Evolutionary conservation across 257 asterid species (phyloP), one percentile per base, ranked within the genome.

Genomic region (Capsicum pubescens): DNA sequence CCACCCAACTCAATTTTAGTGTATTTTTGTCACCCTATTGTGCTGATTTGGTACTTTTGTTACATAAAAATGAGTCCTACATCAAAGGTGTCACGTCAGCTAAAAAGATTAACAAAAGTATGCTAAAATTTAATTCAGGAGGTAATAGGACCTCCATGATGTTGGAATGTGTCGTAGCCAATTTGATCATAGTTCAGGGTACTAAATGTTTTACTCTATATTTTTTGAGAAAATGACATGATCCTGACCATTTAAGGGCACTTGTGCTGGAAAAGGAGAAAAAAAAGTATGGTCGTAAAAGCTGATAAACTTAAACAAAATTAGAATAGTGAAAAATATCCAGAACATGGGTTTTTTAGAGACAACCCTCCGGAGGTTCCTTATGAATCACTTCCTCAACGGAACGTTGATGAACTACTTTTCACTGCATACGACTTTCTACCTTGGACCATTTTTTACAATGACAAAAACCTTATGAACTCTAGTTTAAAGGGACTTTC

Each of bases 311-410:
- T 32, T 32, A 35, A 32, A 35, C 19, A 12, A 7, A 13, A 39
- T 67, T 35, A 67, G n/a, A 35, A 71, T n/a, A 44, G 8, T 44
- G 36, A 71, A 46, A 9, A 44, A 44, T 48, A 44, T 71, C 19
- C 68, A 60, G 36, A n/a, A 60, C 57, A 5, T 17, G 57, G 2
- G 17, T 44, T 71, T 71, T 46, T 15, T 44, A n/a, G 36, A 17
- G 36, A 10, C 46, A 71, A 7, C 79, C 79, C 79, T 71, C 16
- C 79, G 57, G 57, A 46, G 42, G 80, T 19, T 72, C n/a, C 42
- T 6, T 11, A 46, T 48, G 80, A 72, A 46, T 48, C 74, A 67
- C 48, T 13, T 70, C 16, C 16, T 17, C 59, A 19, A 14, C n/a
- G 19, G 39, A 72, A 72, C 12, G 2, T n/a, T 46, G 80, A 46